Base-by-base conservation (phyloP, 495 filamentous ascomycete genomes). In the Diplogelasinospora grovesii region DNA sequence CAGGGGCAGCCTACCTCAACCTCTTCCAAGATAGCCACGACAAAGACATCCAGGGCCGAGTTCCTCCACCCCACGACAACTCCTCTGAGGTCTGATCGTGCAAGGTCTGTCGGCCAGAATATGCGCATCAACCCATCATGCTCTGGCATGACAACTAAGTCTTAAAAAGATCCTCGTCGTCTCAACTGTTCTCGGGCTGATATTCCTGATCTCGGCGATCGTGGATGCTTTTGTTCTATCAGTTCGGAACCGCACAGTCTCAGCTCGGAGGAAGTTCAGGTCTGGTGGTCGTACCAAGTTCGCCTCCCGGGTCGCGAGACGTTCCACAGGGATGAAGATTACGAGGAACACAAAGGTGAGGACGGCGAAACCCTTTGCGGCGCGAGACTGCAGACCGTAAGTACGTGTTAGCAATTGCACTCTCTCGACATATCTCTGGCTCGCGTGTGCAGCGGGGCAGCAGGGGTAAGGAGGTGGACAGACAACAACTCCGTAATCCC, bases 401-500 rank as follows among this genome's bases (percentile, higher is more conserved):
- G 33, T 7, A 46, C 24, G 19, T 39, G 28, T 45, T 24, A 38
- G 40, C 37, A 36, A 14, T 16, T 13, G 33, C 33, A 15, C 21
- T 20, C 21, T 11, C 10, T n/a, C 4, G 35, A 5, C 3, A 14
- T 24, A 15, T 8, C n/a, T 5, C 10, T 30, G 5, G n/a, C 15
- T 30, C 5, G 28, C 14, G 13, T 8, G 4, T 11, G 40, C 23
- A 20, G 15, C 9, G 20, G 18, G 16, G 19, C 10, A 25, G 29
- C 5, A 29, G 9, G 31, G 18, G 22, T 4, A 19, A 30, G 22
- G 13, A 22, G 23, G 24, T 6, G 21, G 22, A 21, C 22, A 14
- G 13, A 95, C 90, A 57, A 98, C 85, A 55, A 99, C 92, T 57
- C 89, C 89, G 86, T 95, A 86, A 63, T 94, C 86, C 89, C 88